phyloP scores from a whole-genome alignment of 2,329 filamentous ascomycete species.

The Apiospora arundinis region DNA sequence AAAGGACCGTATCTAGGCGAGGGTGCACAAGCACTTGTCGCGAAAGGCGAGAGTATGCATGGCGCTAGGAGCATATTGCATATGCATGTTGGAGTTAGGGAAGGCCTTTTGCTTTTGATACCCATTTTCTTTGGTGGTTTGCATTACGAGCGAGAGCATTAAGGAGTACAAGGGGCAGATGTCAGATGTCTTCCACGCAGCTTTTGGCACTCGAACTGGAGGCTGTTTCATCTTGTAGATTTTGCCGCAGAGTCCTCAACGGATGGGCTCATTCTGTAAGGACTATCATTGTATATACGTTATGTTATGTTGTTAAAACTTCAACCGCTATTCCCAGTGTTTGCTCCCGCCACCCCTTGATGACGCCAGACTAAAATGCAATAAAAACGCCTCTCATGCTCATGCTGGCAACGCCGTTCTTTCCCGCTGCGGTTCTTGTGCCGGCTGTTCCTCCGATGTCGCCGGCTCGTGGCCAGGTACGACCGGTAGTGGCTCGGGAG shows the following conservation, averaged over 20 bases:
- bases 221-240: background rate
- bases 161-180: background rate
- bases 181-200: too few relatives aligned
- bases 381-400: background rate
- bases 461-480: conserved; percentile 30
- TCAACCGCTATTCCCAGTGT: background rate
- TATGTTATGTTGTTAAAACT: too few relatives aligned
- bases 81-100: conserved; percentile 11
- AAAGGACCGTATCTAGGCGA: background rate
- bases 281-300: background rate
- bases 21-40: background rate
- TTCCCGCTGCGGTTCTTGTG: conserved; percentile 32
- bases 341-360: background rate
- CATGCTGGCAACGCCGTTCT: conserved; percentile 37
- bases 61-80: conserved; percentile 1
- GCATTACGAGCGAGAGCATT: background rate
- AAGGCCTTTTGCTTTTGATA: conserved; percentile 6
- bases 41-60: background rate
- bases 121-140: background rate
- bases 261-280: background rate
- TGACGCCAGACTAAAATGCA: conserved; percentile 12
- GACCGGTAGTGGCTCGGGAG: conserved; percentile 34
- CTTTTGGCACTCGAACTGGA: background rate
- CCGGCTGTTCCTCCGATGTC: conserved; percentile 24
- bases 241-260: background rate